phyloP scores from a whole-genome alignment of 345 rosid genomes.

The Capsella bursapastoris region DNA sequence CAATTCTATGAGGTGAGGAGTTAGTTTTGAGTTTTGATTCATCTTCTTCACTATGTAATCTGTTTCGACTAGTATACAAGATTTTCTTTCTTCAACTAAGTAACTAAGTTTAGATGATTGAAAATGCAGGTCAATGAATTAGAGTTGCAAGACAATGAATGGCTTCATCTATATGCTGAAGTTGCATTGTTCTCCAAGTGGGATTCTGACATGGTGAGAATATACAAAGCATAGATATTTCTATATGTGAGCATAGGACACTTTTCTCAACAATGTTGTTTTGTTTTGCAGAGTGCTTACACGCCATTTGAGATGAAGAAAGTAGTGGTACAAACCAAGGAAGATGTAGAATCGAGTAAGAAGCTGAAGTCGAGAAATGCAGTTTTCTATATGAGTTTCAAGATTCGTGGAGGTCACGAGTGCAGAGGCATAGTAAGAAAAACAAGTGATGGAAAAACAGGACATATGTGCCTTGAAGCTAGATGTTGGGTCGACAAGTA shows the following conservation, averaged over 20 bases:
- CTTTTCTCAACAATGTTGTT: no score
- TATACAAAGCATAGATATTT: neutral
- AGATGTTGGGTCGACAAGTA: no score
- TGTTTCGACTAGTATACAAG: no score
- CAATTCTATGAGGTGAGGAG: no score
- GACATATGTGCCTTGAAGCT: neutral
- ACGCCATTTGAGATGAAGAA: constrained; percentile 21
- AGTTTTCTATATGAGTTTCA: constrained; percentile 23
- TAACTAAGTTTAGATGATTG: neutral
- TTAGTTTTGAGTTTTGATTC: no score
- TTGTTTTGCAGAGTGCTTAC: constrained; percentile 1
- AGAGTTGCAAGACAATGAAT: constrained; percentile 11
- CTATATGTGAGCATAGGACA: neutral
- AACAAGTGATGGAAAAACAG: constrained; percentile 29
- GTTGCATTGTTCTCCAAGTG: constrained; percentile 6
- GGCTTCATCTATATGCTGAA: constrained; percentile 32
- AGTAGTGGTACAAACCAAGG: neutral
- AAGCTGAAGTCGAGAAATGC: constrained; percentile 18
- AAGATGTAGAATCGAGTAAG: constrained; percentile 16
- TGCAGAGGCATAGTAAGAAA: constrained; percentile 31
- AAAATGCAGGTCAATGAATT: constrained; percentile 11
- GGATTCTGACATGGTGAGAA: neutral
- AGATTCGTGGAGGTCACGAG: neutral
- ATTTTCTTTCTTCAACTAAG: no score
- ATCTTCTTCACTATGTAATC: neutral